Base-by-base conservation (phyloP, 106 monocot species). In the Dendrobium catenatum region DNA sequence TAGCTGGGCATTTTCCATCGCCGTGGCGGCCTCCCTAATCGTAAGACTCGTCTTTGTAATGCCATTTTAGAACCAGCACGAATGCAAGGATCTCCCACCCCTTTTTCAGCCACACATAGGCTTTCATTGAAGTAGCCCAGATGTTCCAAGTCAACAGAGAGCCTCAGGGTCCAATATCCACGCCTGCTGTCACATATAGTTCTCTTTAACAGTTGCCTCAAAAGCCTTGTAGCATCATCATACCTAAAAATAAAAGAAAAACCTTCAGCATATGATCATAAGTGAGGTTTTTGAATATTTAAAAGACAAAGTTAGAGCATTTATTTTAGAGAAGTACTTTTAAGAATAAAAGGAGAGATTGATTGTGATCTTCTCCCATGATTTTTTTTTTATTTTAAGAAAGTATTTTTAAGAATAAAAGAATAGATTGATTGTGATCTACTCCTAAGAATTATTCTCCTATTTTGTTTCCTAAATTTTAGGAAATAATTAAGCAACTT, bases 71-170 rank as follows among this genome's bases (percentile, higher is more conserved):
- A 90, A 78, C 98, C 98, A 85, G 98, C 89, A 86, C 93, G 93
- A 83, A 99, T 90, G 89, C 92, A 94, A 42, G 89, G 83, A 91
- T 99, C 98, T 44, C 33, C 46, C 46, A 93, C 72, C 5, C 95
- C 98, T 86, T 91, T 87, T 86, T 99, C 98, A 66, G 95, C 95
- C 82, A 95, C 83, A 42, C 77, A 86, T 74, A 99, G 93, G 42
- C 98, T 99, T 83, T 99, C 95, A 83, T 85, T 91, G 51, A 87
- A 42, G 68, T 67, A 81, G 73, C 85, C 83, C 61, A 90, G 75
- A 78, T 99, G 98, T 80, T 99, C 98, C 85, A 99, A 86, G 82
- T 99, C 93, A 86, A 99, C 70, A 37, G 98, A 95, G 41, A 99
- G 88, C 77, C 98, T 93, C 42, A 95, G 42, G 0, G 82, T 87